Conservation (phyloP, 164 flowering plant species). For the Euptelea pleiosperma region DNA sequence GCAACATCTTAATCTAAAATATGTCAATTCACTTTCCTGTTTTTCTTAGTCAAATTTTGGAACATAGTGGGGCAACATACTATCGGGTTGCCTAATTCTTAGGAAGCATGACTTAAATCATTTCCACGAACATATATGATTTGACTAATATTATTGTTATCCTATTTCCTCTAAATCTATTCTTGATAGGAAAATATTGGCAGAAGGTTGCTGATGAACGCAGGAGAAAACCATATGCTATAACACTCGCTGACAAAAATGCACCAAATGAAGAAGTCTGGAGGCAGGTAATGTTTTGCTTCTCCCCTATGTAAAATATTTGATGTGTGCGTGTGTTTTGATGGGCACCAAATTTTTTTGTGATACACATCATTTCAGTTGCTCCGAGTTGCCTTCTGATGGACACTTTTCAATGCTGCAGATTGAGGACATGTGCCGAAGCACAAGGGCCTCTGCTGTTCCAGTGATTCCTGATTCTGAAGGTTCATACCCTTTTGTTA, state of each 20-base stretch:
- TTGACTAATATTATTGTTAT: too few species aligned
- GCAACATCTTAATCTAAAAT: too few species aligned
- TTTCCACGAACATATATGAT: too few species aligned
- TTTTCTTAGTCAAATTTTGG: too few species aligned
- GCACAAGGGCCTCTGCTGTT: slow-evolving; percentile 77
- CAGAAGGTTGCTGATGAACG: slow-evolving; percentile 81
- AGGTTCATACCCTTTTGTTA: slow-evolving; percentile 48
- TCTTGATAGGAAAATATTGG: slow-evolving; percentile 80
- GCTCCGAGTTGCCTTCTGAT: slow-evolving; percentile 5
- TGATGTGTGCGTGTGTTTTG: neutral
- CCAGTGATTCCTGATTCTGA: slow-evolving; percentile 89
- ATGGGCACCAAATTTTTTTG: neutral
- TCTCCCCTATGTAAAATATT: slow-evolving; percentile 1
- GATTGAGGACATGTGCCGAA: slow-evolving; percentile 88
- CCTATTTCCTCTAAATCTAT: neutral
- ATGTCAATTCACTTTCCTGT: too few species aligned
- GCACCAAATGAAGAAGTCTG: slow-evolving; percentile 99
- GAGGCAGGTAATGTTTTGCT: slow-evolving; percentile 60
- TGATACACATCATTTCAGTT: too few species aligned
- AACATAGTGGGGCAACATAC: too few species aligned
- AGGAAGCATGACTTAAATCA: too few species aligned
- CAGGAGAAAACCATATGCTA: slow-evolving; percentile 66
- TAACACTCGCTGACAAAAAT: slow-evolving; percentile 94
- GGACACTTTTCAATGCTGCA: slow-evolving; percentile 27
- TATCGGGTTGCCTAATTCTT: too few species aligned